These are phyloP conservation scores for Fusarium metavorans DNA, from an alignment of 2,329 filamentous ascomycete species.

Conservation along the genomic window DNA sequence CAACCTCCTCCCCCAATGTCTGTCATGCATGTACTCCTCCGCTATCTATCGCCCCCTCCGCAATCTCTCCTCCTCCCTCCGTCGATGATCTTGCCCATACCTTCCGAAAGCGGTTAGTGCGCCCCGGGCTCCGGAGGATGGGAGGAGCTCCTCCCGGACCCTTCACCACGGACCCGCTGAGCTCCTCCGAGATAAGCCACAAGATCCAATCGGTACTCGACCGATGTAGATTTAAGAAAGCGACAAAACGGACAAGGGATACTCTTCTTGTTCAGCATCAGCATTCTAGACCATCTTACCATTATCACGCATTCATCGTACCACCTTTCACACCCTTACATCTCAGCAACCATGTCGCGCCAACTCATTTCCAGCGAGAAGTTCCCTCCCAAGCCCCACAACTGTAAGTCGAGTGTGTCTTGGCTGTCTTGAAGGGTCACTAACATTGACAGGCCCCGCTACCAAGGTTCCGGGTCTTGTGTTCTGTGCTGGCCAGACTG, in stretches of 20 bases:
- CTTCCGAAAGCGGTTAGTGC: background rate
- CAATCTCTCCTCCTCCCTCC: background rate
- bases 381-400: slow-evolving; percentile 60
- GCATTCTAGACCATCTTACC: background rate
- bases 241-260: background rate
- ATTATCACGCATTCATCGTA: slow-evolving; percentile 10
- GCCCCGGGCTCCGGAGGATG: background rate
- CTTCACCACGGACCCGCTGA: background rate
- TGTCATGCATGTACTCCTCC: background rate
- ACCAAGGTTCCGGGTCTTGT: slow-evolving; percentile 59
- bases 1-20: background rate
- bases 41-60: background rate
- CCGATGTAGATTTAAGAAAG: slow-evolving; percentile 2
- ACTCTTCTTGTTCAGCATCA: background rate
- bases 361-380: slow-evolving; percentile 60
- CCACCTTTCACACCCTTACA: background rate
- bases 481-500: slow-evolving; percentile 61
- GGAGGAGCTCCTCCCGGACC: slow-evolving; percentile 23
- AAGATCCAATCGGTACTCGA: background rate
- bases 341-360: slow-evolving; percentile 53
- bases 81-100: background rate
- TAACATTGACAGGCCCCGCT: slow-evolving; percentile 51
- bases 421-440: background rate
- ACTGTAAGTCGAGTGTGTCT: slow-evolving; percentile 48
- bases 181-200: slow-evolving; percentile 20